Evolutionary conservation across 371 early-diverging fungal genomes (phyloP).

Genomic region (Haplosporangium sp.): DNA sequence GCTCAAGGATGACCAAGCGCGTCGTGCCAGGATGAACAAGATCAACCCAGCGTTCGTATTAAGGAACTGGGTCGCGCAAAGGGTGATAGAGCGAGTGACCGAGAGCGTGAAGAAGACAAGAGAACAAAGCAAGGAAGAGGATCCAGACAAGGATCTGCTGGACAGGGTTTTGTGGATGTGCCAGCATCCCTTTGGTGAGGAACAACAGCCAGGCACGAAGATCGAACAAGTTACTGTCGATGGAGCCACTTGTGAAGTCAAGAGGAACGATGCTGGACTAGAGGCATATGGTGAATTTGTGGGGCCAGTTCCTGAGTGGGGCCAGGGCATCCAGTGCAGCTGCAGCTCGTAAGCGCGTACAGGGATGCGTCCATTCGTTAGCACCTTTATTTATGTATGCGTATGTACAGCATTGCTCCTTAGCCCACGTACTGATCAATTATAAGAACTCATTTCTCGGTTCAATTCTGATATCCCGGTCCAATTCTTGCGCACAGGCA

Average conservation of each 20-base stretch:
- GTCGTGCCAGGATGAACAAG: slow-evolving; percentile 65
- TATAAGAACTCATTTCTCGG: no score
- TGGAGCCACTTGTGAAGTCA: slow-evolving; percentile 25
- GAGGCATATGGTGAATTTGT: slow-evolving; percentile 38
- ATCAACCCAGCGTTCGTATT: slow-evolving; percentile 79
- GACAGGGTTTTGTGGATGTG: slow-evolving; percentile 67
- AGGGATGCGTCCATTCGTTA: no score
- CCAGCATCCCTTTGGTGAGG: slow-evolving; percentile 64
- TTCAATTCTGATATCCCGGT: no score
- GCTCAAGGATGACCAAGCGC: slow-evolving; percentile 34
- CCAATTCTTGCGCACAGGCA: no score
- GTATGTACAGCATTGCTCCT: no score
- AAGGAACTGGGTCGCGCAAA: slow-evolving; percentile 80
- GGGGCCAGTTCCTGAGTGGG: slow-evolving; percentile 63
- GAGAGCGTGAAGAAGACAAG: slow-evolving; percentile 53
- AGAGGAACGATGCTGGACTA: slow-evolving; percentile 30
- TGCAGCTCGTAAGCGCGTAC: slow-evolving; percentile 62
- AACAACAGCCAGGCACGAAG: slow-evolving; percentile 55
- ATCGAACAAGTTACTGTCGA: slow-evolving; percentile 53
- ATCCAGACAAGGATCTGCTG: slow-evolving; percentile 55
- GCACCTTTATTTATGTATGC: no score
- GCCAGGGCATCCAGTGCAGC: slow-evolving; percentile 66
- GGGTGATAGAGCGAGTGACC: slow-evolving; percentile 66
- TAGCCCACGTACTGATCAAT: no score
- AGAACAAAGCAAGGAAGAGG: slow-evolving; percentile 26